Evolutionary conservation across 305 asterid genomes (phyloP), one percentile per base, ranked within the genome.

Genomic region (Fraxinus dipetala): DNA sequence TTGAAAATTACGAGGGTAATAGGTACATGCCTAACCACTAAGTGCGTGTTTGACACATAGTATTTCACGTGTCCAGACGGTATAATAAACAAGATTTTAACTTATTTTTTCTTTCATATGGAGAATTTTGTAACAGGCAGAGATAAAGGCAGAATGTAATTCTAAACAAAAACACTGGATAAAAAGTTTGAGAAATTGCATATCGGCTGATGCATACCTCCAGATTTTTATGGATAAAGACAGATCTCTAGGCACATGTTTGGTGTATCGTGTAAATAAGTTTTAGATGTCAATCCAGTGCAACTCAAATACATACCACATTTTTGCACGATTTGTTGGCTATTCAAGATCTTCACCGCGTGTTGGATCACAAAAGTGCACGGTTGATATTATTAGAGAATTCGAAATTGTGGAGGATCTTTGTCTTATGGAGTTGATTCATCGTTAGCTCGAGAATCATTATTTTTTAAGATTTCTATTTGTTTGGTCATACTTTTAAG

Each of bases 221-320:
- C 85, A 87, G 61, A 89, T 84, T 61, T 3, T 20, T n/a, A 59
- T 89, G 89, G 4, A 65, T 36, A 67, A 85, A 61, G 59, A 16
- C 59, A 48, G 59, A 14, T 4, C 61, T 51, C 61, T 51, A 51
- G 22, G 61, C 61, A 48, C 59, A 3, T 48, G 59, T 16, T 16
- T 1, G 59, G 59, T 48, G 20, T 5, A 48, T 48, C 7, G 59
- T 48, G 59, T 48, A 14, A 20, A 14, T 14, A 48, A 43, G 54
- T 43, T 43, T 48, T 48, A 14, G 18, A 48, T 14, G 59, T 48
- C 59, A 48, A 48, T 14, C 59, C 59, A 48, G 1, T 1, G 3
- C 18, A 48, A 48, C 6, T 48, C 63, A n/a, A 51, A n/a, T 54
- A 1, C 24, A 5, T n/a, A 1, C 24, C 24, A 5, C 63, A n/a